Percentiles rank a stretch among this genome's conserved stretches.
These are phyloP conservation scores for Ceratobasidium sp. DNA, from an alignment of 1,284 basidiomycete genomes.

Conservation along the genomic window DNA sequence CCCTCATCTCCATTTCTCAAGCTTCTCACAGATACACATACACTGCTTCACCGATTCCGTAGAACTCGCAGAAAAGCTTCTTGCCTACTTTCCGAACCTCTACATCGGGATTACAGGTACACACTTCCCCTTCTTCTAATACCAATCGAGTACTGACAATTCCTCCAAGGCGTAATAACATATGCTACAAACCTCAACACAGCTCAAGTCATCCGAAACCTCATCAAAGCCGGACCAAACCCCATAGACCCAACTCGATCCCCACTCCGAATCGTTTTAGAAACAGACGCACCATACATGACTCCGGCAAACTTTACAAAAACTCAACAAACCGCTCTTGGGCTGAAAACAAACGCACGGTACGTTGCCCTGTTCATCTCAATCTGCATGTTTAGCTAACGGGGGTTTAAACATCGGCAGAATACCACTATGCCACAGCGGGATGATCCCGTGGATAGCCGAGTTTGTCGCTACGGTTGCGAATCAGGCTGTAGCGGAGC, in stretches of 20 bases:
- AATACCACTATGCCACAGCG: constrained; percentile 78
- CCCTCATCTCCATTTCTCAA: neutral
- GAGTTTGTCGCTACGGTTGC: constrained; percentile 72
- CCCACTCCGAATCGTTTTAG: constrained; percentile 74
- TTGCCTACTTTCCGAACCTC: constrained; percentile 81
- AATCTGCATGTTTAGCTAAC: too few relatives aligned
- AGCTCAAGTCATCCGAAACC: constrained; percentile 63
- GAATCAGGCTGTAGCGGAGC: constrained; percentile 31
- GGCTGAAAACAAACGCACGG: constrained; percentile 43
- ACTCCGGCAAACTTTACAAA: constrained; percentile 73
- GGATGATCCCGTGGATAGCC: constrained; percentile 86
- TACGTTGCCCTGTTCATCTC: neutral
- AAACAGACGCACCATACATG: constrained; percentile 89
- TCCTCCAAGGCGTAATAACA: constrained; percentile 74
- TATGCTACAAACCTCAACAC: constrained; percentile 80
- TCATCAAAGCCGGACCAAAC: constrained; percentile 1
- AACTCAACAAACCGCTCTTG: constrained; percentile 23
- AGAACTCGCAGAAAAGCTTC: constrained; percentile 74
- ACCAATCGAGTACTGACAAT: constrained; percentile 15
- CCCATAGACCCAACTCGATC: constrained; percentile 50
- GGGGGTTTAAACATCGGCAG: constrained; percentile 54
- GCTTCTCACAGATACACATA: constrained; percentile 71
- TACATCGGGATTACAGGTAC: constrained; percentile 83
- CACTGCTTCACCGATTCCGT: constrained; percentile 87
- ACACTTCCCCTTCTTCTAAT: too few relatives aligned